Evolutionary conservation across 345 rosid genomes (phyloP), one percentile per base, ranked within the genome.

Genomic region (Eucalyptus dawsonii): DNA sequence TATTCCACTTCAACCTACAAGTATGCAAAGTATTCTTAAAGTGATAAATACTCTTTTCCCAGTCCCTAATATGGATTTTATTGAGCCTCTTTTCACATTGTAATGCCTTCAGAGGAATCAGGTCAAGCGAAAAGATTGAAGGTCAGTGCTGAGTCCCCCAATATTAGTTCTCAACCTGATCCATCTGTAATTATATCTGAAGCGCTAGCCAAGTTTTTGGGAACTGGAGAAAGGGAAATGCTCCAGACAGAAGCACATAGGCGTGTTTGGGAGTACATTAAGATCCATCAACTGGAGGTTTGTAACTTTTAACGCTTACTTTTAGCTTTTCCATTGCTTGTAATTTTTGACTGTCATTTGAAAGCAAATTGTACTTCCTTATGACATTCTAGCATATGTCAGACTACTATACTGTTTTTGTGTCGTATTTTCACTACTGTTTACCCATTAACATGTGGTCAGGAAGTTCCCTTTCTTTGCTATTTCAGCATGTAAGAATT

Each of bases 261-360:
- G 76, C 94, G 89, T 86, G 98, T 97, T 80, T 95, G 98, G 99
- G 99, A 96, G 88, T 93, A 97, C 89, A 93, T 97, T 87, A 96
- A 95, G 80, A 91, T 91, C 88, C 93, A 97, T 88, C 92, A 90
- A n/a, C 91, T 97, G 92, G 97, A 97, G 98, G 99, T 97, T 90
- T 12, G 95, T 65, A 6, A 49, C 83, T 19, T 50, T 53, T 19
- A 34, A 76, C 2, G 29, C 85, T 21, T 76, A 76, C 27, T 34
- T 72, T 72, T 72, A 72, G 44, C 44, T 72, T 34, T 72, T 72
- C 24, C 81, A 34, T 72, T 76, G 85, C 44, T 22, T 22, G 22
- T 76, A 40, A 76, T 40, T 76, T 42, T 76, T 40, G 0, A 40
- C 42, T 40, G 85, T 76, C 47, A 21, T 76, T 76, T 40, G 83